Percentiles rank a stretch among this genome's conserved stretches.
Conservation (phyloP, 2,329 filamentous ascomycete species). For the Stromatinia cepivora region DNA sequence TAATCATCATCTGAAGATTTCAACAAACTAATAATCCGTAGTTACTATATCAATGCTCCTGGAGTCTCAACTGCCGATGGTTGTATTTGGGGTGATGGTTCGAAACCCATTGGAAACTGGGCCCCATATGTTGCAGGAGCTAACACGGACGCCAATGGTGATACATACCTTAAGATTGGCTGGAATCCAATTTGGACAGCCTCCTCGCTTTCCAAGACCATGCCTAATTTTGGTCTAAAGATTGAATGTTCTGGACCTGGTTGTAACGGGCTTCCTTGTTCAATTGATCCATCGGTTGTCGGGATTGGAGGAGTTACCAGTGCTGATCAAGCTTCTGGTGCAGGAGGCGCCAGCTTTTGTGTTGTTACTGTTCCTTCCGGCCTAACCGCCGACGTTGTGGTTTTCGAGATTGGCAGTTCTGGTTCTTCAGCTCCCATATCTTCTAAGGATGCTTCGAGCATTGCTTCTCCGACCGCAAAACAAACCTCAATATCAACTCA, state of each 20-base stretch:
- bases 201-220: constrained; percentile 51
- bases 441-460: constrained; percentile 20
- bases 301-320: constrained; percentile 60
- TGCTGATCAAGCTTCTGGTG: constrained; percentile 55
- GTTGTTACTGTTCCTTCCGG: constrained; percentile 74
- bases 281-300: constrained; percentile 61
- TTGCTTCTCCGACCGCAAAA: constrained; percentile 27
- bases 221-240: constrained; percentile 66
- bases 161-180: constrained; percentile 73
- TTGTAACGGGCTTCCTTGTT: constrained; percentile 75
- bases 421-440: constrained; percentile 28
- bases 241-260: constrained; percentile 65
- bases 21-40: constrained; percentile 41
- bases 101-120: constrained; percentile 72
- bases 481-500: constrained; percentile 35
- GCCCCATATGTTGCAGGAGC: constrained; percentile 73
- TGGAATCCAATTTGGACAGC: constrained; percentile 75
- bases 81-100: constrained; percentile 69
- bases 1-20: constrained; percentile 14
- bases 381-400: constrained; percentile 64
- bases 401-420: constrained; percentile 48
- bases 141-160: constrained; percentile 64
- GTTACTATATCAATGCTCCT: constrained; percentile 77
- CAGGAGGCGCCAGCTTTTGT: constrained; percentile 70
- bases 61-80: constrained; percentile 59